Evolutionary conservation across 2,329 filamentous ascomycete species (phyloP).

Genomic region (Neopestalotiopsis clavispora): DNA sequence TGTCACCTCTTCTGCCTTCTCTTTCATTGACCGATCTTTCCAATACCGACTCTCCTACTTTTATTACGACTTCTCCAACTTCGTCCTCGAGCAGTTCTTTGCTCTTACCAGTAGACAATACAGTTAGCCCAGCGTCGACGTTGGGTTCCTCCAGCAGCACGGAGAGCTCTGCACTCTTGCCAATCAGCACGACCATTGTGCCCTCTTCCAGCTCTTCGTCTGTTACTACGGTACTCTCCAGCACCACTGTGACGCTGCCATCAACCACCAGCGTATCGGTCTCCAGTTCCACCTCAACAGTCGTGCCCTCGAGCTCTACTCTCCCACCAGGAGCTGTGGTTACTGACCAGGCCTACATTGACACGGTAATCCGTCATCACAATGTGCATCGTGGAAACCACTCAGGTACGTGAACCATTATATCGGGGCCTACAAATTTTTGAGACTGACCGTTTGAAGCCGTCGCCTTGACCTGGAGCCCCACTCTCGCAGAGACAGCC

Average conservation of each 20-base stretch:
- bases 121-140: background rate
- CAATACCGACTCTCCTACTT: background rate
- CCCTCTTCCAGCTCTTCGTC: background rate
- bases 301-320: background rate
- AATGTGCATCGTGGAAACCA: conserved; percentile 5
- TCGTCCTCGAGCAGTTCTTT: background rate
- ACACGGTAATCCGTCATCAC: conserved; percentile 7
- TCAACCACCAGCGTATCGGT: background rate
- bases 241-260: background rate
- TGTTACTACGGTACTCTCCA: background rate
- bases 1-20: background rate
- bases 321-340: background rate
- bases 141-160: background rate
- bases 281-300: background rate
- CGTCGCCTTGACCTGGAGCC: background rate
- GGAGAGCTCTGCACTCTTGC: background rate
- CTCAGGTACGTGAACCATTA: background rate
- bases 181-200: background rate
- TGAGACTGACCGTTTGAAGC: background rate
- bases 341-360: conserved; percentile 4
- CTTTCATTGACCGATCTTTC: background rate
- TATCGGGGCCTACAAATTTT: background rate
- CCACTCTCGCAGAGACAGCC: conserved; percentile 2
- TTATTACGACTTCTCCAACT: background rate
- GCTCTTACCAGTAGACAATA: background rate